Base-by-base conservation (phyloP, 345 rosid species). In the Angophora floribunda region DNA sequence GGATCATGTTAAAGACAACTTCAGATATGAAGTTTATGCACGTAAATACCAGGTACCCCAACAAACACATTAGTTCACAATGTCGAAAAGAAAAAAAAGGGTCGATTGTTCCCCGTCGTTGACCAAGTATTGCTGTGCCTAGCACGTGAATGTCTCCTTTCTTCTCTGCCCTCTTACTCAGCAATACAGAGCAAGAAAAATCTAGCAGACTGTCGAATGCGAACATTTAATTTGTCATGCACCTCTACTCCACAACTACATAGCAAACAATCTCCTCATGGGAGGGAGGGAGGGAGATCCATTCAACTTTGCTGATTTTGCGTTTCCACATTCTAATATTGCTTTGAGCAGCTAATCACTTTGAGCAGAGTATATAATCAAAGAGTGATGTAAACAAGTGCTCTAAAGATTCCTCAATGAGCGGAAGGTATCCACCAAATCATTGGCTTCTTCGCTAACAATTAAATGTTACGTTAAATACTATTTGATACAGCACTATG, bases 401-500 rank as follows among this genome's bases (percentile, higher is more conserved):
- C 63, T 22, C 13, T 24, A 9, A 57, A 24, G 4, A 9, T 36
- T 75, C 49, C 82, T 36, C 82, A 0, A 17, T 75, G 47, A 41
- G 82, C 49, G 36, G 13, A 36, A 75, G 82, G 26, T 75, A 41
- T 41, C 14, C 28, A 11, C 82, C 28, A 41, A 36, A 75, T 19
- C 41, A 41, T 19, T 75, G 84, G 84, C 49, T 75, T 75, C 44
- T 75, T 28, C 4, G 45, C 82, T 5, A 70, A 75, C 84, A 19
- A 36, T 19, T 59, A 24, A 2, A 70, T 36, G 47, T 32, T 4
- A 32, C 80, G 41, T 36, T 36, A 70, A 19, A 41, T 75, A 19
- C 26, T 3, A 75, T 5, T 16, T 26, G 22, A 16, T 16, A 11
- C 59, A 30, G 7, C 47, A 28, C 97, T 95, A 89, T 93, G 90